Conservation (phyloP, 2,329 filamentous ascomycete genomes). For the Colletotrichum tropicicola region DNA sequence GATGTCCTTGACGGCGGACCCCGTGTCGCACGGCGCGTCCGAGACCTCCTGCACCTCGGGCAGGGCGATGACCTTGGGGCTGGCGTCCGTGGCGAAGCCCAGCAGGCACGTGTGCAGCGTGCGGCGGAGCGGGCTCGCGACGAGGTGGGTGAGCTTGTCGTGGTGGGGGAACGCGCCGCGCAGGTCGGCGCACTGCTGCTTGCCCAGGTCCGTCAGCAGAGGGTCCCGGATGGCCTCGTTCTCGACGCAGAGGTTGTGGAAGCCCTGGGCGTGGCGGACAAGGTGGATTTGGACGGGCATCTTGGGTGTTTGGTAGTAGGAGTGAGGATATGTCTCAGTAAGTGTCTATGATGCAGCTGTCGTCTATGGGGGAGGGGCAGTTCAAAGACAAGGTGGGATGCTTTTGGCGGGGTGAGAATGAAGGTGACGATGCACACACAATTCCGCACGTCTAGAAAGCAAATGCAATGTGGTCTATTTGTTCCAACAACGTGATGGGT, state of each 20-base stretch:
- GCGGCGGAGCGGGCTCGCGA: conserved; percentile 82
- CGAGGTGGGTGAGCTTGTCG: conserved; percentile 71
- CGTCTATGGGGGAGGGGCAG: background rate
- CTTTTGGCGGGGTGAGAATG: background rate
- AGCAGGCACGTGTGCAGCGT: conserved; percentile 82
- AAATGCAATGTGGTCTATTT: background rate
- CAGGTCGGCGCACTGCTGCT: conserved; percentile 76
- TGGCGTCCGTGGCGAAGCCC: conserved; percentile 67
- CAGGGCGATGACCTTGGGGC: conserved; percentile 65
- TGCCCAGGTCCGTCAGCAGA: conserved; percentile 77
- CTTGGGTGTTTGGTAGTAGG: no score
- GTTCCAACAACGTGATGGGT: no score
- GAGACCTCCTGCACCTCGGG: conserved; percentile 84
- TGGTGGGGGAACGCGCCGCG: conserved; percentile 71
- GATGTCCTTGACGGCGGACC: conserved; percentile 65
- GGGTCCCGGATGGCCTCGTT: conserved; percentile 83
- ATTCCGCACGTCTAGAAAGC: background rate
- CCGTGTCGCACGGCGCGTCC: conserved; percentile 79
- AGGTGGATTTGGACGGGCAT: conserved; percentile 70
- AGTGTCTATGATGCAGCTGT: background rate
- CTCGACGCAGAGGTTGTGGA: conserved; percentile 78
- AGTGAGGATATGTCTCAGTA: background rate
- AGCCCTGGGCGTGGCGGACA: conserved; percentile 80
- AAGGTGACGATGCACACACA: no score
- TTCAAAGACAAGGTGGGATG: background rate